Conservation (phyloP, 2,329 filamentous ascomycete genomes). For the Xylaria sp. region DNA sequence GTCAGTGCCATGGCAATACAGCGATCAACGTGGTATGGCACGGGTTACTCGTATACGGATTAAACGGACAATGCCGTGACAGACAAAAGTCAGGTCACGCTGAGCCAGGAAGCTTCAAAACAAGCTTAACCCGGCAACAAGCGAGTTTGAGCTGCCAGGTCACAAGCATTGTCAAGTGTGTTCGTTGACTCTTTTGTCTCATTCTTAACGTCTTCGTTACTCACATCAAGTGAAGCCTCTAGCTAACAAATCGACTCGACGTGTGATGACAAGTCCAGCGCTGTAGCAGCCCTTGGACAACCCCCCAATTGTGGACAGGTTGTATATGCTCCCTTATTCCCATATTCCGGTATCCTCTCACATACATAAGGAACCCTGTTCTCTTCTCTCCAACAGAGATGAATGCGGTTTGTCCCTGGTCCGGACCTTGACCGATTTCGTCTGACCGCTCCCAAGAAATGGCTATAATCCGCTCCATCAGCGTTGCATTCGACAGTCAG, state of each 20-base stretch:
- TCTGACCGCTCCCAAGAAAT: constrained; percentile 43
- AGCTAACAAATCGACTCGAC: background rate
- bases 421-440: constrained; percentile 38
- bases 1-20: no score
- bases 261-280: no score
- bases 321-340: no score
- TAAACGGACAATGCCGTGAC: no score
- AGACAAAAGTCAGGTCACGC: constrained; percentile 11
- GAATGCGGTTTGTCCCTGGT: constrained; percentile 25
- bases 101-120: no score
- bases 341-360: background rate
- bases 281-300: no score
- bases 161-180: constrained; percentile 22
- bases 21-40: no score
- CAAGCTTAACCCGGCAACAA: background rate
- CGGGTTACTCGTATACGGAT: no score
- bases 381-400: constrained; percentile 27
- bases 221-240: no score
- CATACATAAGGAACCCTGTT: constrained; percentile 24
- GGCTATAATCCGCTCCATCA: constrained; percentile 30
- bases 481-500: constrained; percentile 38
- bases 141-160: background rate
- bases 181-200: constrained; percentile 32
- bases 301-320: no score
- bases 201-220: no score